Percentiles rank a stretch among this genome's conserved stretches.
Evolutionary conservation across 1,139 yeast genomes (phyloP).

Genomic region (Suhomyces guaymorum): DNA sequence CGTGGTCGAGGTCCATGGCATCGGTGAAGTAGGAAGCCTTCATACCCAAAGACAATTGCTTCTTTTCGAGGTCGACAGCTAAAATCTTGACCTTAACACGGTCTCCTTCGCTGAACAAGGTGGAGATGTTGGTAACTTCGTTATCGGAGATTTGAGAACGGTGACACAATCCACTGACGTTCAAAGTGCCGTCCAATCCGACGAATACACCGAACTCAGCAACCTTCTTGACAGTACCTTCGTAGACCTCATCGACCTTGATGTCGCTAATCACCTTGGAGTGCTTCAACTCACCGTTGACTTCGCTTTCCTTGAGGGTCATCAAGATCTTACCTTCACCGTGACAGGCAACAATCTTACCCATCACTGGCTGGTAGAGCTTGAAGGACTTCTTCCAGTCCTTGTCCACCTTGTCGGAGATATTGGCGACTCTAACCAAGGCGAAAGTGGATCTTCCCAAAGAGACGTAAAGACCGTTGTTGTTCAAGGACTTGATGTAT

Average conservation of each 20-base stretch:
- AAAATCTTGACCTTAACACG: slow-evolving; percentile 82
- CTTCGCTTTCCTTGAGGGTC: slow-evolving; percentile 81
- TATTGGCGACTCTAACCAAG: slow-evolving; percentile 76
- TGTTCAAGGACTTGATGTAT: slow-evolving; percentile 70
- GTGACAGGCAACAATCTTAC: slow-evolving; percentile 67
- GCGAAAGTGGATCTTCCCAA: slow-evolving; percentile 75
- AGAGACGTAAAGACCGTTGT: slow-evolving; percentile 78
- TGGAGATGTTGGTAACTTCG: slow-evolving; percentile 47
- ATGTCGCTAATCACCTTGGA: slow-evolving; percentile 66
- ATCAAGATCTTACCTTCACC: slow-evolving; percentile 67
- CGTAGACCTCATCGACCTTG: slow-evolving; percentile 65
- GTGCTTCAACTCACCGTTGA: slow-evolving; percentile 62
- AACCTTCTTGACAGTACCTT: slow-evolving; percentile 77
- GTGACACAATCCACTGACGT: slow-evolving; percentile 86
- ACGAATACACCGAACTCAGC: slow-evolving; percentile 93
- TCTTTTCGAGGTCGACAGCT: slow-evolving; percentile 61
- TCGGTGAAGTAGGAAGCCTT: slow-evolving; percentile 83
- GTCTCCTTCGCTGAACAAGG: slow-evolving; percentile 84
- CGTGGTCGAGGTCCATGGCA: slow-evolving; percentile 28
- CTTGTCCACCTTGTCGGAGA: slow-evolving; percentile 76
- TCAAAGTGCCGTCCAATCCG: slow-evolving; percentile 69
- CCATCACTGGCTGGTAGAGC: slow-evolving; percentile 72
- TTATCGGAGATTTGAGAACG: slow-evolving; percentile 80
- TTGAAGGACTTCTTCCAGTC: slow-evolving; percentile 85
- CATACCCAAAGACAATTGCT: slow-evolving; percentile 84